These are phyloP conservation scores for Hygrocybe coccinea DNA, from an alignment of 768 basidiomycete species.

Conservation along the genomic window DNA sequence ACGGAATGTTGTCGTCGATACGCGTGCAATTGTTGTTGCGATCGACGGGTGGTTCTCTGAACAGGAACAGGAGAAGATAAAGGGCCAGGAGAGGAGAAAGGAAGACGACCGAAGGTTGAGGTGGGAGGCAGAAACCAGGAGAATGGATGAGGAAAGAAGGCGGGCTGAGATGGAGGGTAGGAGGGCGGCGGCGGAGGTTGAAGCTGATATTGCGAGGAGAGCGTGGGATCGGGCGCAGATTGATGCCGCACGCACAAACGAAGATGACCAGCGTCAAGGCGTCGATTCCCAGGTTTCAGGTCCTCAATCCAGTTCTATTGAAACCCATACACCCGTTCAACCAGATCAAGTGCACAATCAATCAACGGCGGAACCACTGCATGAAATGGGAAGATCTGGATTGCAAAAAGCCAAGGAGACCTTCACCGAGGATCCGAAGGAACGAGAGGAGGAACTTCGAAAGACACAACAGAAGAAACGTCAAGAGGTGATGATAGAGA, in stretches of 20 bases:
- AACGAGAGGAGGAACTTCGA: conserved; percentile 28
- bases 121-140: not conserved
- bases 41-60: not conserved
- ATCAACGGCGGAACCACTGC: too few species aligned
- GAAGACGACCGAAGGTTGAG: not conserved
- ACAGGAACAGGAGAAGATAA: conserved; percentile 1
- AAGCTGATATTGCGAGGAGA: conserved; percentile 17
- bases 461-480: conserved; percentile 29
- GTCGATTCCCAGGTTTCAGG: too few species aligned
- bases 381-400: not conserved
- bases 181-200: conserved; percentile 8
- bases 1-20: not conserved
- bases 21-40: not conserved
- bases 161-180: not conserved
- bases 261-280: not conserved
- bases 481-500: conserved; percentile 26
- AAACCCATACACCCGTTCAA: too few species aligned
- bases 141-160: not conserved
- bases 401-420: not conserved
- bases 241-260: not conserved
- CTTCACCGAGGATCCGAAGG: conserved; percentile 2
- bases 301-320: too few species aligned
- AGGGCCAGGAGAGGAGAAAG: conserved; percentile 7
- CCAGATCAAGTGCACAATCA: too few species aligned
- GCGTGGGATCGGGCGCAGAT: conserved; percentile 15